Conservation (phyloP, 2,329 filamentous ascomycete genomes). For the Hortaea werneckii region DNA sequence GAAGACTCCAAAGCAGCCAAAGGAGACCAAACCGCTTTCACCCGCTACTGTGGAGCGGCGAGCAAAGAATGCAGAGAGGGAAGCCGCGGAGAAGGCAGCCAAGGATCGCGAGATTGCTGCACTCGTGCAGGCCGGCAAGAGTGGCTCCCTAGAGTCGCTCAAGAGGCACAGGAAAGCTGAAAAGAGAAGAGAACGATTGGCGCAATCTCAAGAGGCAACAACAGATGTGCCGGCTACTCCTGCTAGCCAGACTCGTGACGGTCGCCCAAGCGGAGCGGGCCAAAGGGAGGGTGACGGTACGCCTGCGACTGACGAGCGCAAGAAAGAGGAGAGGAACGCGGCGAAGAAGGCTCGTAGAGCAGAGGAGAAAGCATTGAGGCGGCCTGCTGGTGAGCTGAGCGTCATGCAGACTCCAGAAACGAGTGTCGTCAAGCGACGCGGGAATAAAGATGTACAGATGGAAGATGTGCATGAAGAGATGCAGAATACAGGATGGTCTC, state of each 20-base stretch:
- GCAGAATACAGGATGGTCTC: slow-evolving; percentile 29
- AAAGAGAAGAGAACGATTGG: neutral
- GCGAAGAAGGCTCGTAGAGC: neutral
- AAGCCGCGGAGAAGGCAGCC: neutral
- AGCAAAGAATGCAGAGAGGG: neutral
- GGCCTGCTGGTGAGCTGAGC: neutral
- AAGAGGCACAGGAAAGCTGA: neutral
- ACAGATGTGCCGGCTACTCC: no score
- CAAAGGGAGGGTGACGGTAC: neutral
- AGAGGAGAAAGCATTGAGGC: neutral
- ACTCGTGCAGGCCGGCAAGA: neutral
- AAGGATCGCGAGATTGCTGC: neutral
- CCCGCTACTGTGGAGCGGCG: neutral
- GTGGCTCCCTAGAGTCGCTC: neutral
- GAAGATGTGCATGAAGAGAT: neutral
- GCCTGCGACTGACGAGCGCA: neutral
- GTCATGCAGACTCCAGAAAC: neutral
- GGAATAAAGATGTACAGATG: neutral
- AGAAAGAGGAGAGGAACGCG: neutral
- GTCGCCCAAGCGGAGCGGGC: no score
- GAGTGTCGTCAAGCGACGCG: neutral
- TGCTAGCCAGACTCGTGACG: no score
- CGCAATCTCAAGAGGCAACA: no score
- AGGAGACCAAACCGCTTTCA: neutral
- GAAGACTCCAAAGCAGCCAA: neutral